phyloP scores from a whole-genome alignment of 331 rosid genomes.

The Telfairia occidentalis region DNA sequence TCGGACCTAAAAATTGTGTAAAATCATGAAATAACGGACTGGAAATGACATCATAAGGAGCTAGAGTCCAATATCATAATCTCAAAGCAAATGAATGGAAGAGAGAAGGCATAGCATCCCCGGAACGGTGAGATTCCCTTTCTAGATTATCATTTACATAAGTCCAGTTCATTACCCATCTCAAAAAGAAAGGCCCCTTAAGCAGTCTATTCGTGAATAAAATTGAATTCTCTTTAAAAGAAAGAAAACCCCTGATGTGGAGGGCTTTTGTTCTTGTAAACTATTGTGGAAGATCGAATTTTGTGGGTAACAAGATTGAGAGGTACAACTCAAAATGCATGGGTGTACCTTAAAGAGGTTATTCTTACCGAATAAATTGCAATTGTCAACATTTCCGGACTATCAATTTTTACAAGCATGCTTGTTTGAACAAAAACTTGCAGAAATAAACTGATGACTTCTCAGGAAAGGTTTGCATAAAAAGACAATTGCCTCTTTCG shows the following conservation, averaged over 20 bases:
- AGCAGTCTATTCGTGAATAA: neutral
- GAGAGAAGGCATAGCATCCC: neutral
- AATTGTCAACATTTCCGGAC: neutral
- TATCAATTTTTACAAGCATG: neutral
- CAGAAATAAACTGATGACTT: neutral
- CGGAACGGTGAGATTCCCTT: neutral
- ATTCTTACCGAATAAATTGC: neutral
- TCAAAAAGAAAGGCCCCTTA: neutral
- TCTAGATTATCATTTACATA: neutral
- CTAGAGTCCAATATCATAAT: neutral
- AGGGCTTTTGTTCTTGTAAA: neutral
- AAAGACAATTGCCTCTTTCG: neutral
- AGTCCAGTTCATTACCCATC: neutral
- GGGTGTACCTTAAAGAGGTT: neutral
- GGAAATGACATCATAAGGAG: neutral
- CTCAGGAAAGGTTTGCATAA: neutral
- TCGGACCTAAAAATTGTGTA: conserved; percentile 55
- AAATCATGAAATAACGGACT: conserved; percentile 3
- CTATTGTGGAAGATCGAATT: neutral
- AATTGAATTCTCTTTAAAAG: neutral
- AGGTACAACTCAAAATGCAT: neutral
- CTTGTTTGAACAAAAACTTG: neutral
- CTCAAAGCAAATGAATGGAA: neutral
- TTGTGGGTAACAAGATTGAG: neutral
- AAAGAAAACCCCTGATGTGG: neutral